Base-by-base conservation (phyloP, 2,329 filamentous ascomycete species). In the Neobulgaria alba region DNA sequence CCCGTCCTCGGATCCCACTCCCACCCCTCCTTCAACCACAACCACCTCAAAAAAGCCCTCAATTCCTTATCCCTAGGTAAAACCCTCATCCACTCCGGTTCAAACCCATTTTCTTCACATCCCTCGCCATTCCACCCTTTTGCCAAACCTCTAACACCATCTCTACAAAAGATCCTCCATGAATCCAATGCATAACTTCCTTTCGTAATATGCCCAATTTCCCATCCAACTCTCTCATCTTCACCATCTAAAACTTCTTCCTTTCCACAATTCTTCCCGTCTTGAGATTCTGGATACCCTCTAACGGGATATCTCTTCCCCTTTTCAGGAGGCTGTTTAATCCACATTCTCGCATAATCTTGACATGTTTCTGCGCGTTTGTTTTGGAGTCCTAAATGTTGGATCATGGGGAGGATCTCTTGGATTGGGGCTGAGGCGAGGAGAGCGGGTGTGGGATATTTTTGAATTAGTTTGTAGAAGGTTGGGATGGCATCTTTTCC, bases 161-260 rank as follows among this genome's bases (percentile, higher is more conserved):
- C 89, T 2, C 89, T 77, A 59, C 87, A 95, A 61, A 95, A 95
- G 48, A 95, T 95, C 3, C 89, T 77, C 85, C 87, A 95, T 56
- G 83, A 89, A 61, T 95, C 89, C 36, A 90, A 68, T 0, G 86
- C 84, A 60, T 95, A 95, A 1, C 77, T 71, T 12, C 88, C 85
- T 39, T 85, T 79, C 0, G 86, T 88, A 42, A 95, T 66, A 60
- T 94, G 85, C 0, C 82, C 87, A 45, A 95, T 83, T 56, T 95
- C 89, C 79, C 87, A 93, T 0, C 75, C 58, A 7, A 38, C 46
- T 5, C 56, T 45, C 4, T 44, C 29, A 41, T 60, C 57, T 2
- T 68, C 66, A 40, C 71, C 68, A 16, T 65, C 61, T 12, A 77
- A 46, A 5, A 65, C 59, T 48, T 75, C 73, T 9, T 61, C 61